phyloP scores from a whole-genome alignment of 768 basidiomycete genomes.

The Podaxis carcinomalis region DNA sequence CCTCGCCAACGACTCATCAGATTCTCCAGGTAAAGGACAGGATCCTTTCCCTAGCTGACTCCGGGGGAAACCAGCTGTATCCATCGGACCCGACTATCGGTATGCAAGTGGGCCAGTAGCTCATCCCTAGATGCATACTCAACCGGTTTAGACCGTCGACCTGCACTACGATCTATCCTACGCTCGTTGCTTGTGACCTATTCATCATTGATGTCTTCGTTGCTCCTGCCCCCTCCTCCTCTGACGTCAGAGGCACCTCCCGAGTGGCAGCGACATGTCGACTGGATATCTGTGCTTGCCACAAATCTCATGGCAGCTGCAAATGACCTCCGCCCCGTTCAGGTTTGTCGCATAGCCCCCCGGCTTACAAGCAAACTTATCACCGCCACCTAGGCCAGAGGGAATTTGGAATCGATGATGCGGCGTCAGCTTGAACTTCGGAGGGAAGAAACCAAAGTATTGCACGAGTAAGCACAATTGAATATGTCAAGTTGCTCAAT shows the following conservation, averaged over 20 bases:
- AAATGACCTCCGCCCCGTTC: slow-evolving; percentile 85
- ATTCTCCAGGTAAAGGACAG: slow-evolving; percentile 68
- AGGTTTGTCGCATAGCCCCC: slow-evolving; percentile 38
- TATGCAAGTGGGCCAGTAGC: slow-evolving; percentile 22
- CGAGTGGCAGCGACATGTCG: slow-evolving; percentile 71
- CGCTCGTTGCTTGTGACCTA: slow-evolving; percentile 79
- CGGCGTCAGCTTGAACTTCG: slow-evolving; percentile 70
- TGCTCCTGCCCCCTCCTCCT: slow-evolving; percentile 62
- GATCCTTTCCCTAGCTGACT: slow-evolving; percentile 76
- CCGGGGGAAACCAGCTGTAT: slow-evolving; percentile 79
- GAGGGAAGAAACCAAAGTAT: slow-evolving; percentile 60
- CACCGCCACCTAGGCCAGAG: slow-evolving; percentile 53
- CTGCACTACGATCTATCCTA: slow-evolving; percentile 66
- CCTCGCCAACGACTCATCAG: slow-evolving; percentile 9
- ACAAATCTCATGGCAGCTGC: slow-evolving; percentile 90
- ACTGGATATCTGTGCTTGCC: slow-evolving; percentile 77
- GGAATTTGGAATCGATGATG: slow-evolving; percentile 81
- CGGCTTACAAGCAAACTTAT: background rate
- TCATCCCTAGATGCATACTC: background rate
- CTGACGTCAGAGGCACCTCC: slow-evolving; percentile 42
- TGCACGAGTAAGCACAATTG: slow-evolving; percentile 57
- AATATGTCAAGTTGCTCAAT: background rate
- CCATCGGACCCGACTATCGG: slow-evolving; percentile 68
- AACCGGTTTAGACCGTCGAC: slow-evolving; percentile 61
- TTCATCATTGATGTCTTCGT: slow-evolving; percentile 64